These are phyloP conservation scores for Zancudomyces culisetae DNA, from an alignment of 371 early-diverging fungal species.

Conservation along the genomic window DNA sequence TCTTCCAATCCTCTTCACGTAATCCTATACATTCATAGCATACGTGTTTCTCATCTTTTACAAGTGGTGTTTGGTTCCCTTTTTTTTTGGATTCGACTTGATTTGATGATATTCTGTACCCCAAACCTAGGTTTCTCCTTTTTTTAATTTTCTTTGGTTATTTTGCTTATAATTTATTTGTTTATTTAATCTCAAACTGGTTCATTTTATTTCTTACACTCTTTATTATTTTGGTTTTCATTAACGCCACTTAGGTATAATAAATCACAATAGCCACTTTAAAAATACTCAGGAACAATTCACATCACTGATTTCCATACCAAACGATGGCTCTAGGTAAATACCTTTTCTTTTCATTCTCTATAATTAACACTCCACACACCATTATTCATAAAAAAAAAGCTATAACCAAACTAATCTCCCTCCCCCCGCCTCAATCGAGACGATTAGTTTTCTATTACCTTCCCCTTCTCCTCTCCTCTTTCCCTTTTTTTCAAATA, in stretches of 20 bases:
- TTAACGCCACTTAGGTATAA: too few species aligned
- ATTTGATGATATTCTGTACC: too few species aligned
- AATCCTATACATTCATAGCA: background rate
- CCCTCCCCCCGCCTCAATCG: background rate
- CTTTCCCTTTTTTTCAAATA: background rate
- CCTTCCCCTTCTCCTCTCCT: background rate
- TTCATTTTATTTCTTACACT: background rate
- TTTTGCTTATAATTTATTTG: background rate
- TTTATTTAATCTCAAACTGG: background rate
- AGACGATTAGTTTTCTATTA: background rate
- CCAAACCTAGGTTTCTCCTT: too few species aligned
- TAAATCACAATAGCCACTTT: too few species aligned
- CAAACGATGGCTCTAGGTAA: background rate
- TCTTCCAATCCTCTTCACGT: background rate
- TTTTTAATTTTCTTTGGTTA: background rate
- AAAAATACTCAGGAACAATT: background rate
- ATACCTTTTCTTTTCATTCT: too few species aligned
- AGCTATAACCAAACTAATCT: too few species aligned
- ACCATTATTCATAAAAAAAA: too few species aligned
- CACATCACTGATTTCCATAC: background rate
- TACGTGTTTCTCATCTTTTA: background rate
- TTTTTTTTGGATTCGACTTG: conserved; percentile 92
- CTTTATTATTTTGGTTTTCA: background rate
- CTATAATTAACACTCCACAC: too few species aligned
- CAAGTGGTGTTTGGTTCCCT: conserved; percentile 42